Conservation (phyloP, 1,284 basidiomycete species). For the Tremellales sp. region DNA sequence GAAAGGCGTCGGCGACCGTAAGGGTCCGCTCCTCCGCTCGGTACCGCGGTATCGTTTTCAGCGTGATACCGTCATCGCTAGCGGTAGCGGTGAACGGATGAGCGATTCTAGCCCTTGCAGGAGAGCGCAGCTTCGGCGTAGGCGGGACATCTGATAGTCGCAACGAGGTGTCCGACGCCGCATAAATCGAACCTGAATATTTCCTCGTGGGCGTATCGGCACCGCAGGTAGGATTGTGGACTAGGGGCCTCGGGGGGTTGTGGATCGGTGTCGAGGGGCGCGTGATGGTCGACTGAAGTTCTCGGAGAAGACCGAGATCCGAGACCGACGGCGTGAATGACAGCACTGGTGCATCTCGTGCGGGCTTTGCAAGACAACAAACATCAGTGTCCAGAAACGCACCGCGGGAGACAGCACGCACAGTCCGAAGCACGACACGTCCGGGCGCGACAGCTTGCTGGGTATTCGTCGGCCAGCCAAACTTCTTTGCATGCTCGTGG, state of each 20-base stretch:
- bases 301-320: not conserved
- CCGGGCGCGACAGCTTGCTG: not conserved
- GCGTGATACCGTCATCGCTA: too few relatives aligned
- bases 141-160: too few relatives aligned
- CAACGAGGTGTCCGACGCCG: too few relatives aligned
- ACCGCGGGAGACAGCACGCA: conserved; percentile 2
- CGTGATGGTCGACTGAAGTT: not conserved
- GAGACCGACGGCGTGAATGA: conserved; percentile 15
- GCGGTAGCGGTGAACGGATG: too few relatives aligned
- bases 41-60: too few relatives aligned
- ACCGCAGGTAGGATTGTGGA: too few relatives aligned
- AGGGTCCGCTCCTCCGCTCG: too few relatives aligned
- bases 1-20: not conserved
- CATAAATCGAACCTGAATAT: conserved; percentile 14
- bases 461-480: not conserved
- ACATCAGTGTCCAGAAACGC: not conserved
- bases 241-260: too few relatives aligned
- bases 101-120: too few relatives aligned
- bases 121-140: too few relatives aligned
- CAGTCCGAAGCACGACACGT: conserved; percentile 15
- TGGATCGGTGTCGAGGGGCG: not conserved
- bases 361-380: conserved; percentile 9
- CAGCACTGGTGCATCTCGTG: conserved; percentile 10
- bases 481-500: not conserved
- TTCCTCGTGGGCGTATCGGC: conserved; percentile 6